Evolutionary conservation across 2,329 filamentous ascomycete species (phyloP).

Genomic region (Ophiosphaerella korrae): DNA sequence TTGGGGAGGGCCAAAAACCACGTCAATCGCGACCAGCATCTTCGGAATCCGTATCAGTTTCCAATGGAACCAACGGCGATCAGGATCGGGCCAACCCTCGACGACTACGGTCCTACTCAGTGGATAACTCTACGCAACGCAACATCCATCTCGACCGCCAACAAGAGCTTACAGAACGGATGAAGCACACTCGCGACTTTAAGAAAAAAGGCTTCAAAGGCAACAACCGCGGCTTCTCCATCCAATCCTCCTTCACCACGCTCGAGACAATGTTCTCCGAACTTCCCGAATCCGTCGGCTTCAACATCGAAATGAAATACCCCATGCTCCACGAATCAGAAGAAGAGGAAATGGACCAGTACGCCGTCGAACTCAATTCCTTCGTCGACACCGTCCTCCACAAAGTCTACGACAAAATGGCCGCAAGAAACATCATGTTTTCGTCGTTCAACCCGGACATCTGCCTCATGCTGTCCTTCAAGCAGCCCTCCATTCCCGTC

Average conservation of each 20-base stretch:
- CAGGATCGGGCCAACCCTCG: conserved; percentile 27
- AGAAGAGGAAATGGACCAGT: conserved; percentile 95
- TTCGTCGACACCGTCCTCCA: conserved; percentile 92
- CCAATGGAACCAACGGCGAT: conserved; percentile 20
- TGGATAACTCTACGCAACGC: conserved; percentile 55
- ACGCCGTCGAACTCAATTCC: conserved; percentile 92
- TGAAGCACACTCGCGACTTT: conserved; percentile 96
- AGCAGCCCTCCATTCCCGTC: conserved; percentile 95
- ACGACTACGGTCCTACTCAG: conserved; percentile 63
- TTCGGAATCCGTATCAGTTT: conserved; percentile 36
- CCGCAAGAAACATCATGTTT: conserved; percentile 90
- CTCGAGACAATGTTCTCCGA: conserved; percentile 90
- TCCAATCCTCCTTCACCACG: conserved; percentile 94
- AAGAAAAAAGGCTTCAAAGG: conserved; percentile 95
- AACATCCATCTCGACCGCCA: conserved; percentile 48
- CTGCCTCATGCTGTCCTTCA: conserved; percentile 90
- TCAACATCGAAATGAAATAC: conserved; percentile 99
- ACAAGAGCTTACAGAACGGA: conserved; percentile 75
- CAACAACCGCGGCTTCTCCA: conserved; percentile 91
- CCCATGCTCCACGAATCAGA: conserved; percentile 96
- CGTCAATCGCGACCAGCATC: conserved; percentile 55
- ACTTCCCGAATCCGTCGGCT: conserved; percentile 80
- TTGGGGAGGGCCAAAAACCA: conserved; percentile 65
- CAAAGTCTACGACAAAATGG: conserved; percentile 86
- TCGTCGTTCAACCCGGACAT: conserved; percentile 98